Percentiles rank a stretch among this genome's conserved stretches.
Conservation (phyloP, 1,284 basidiomycete genomes). For the Apiotrichum gamsii region DNA sequence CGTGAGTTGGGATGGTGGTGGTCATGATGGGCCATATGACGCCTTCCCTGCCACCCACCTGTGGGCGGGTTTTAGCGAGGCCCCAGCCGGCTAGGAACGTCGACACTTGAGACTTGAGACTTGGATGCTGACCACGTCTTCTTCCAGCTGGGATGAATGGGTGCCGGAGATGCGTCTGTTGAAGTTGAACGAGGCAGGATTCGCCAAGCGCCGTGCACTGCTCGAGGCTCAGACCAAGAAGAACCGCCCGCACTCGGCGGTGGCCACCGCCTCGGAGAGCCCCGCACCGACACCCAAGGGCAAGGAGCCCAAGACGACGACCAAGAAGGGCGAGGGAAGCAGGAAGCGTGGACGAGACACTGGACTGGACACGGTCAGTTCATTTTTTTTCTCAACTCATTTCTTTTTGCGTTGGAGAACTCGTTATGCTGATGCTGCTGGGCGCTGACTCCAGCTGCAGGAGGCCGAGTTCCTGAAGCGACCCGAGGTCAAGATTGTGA, state of each 20-base stretch:
- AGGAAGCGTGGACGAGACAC: conserved; percentile 50
- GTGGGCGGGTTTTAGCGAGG: too few species aligned
- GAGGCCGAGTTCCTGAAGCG: conserved; percentile 58
- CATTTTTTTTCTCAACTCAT: too few species aligned
- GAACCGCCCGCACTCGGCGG: conserved; percentile 24
- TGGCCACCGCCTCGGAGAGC: conserved; percentile 7
- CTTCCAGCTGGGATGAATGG: conserved; percentile 92
- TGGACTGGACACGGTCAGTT: conserved; percentile 38
- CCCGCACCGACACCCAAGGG: conserved; percentile 21
- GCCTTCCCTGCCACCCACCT: too few species aligned
- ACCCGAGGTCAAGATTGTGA: conserved; percentile 82
- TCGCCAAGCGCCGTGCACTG: conserved; percentile 62
- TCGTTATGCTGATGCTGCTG: background rate
- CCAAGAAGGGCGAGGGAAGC: conserved; percentile 47
- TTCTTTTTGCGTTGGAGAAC: too few species aligned
- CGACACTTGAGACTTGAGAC: too few species aligned
- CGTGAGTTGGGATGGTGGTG: conserved; percentile 59
- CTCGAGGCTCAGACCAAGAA: conserved; percentile 47
- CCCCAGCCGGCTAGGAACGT: too few species aligned
- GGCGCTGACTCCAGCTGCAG: conserved; percentile 19
- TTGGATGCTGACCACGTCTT: background rate
- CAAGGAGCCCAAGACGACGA: conserved; percentile 31
- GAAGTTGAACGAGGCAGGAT: conserved; percentile 78
- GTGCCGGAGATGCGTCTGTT: conserved; percentile 76
- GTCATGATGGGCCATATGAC: too few species aligned